Base-by-base conservation (phyloP, 805 yeast species). In the Saccharomyces eubayanus region DNA sequence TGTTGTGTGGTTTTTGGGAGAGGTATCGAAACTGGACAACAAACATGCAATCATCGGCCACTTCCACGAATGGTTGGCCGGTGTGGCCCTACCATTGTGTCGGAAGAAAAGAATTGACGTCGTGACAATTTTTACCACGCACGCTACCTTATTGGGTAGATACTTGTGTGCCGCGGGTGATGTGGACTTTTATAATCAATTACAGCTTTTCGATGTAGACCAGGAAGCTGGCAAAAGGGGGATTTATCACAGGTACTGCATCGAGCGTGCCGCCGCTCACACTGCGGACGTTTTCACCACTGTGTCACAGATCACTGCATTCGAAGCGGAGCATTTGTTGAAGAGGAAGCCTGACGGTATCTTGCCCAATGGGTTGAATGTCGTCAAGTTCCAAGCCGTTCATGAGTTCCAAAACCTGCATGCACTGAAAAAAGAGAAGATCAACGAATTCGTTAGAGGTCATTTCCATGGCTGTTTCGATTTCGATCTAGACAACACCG, bases 151-250 rank as follows among this genome's bases (percentile, higher is more conserved):
- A 58, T 78, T 94, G 59, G 99, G 99, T 43, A 82, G 99, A 62
- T 92, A 92, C 69, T 73, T 92, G 57, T 92, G 98, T 76, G 98
- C 98, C 6, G 96, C 96, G 5, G 98, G 98, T 30, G 84, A 91
- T 43, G 95, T 90, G 46, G 99, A 92, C 71, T 94, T 92, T 67
- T 92, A 92, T 76, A 92, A 92, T 74, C 90, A 91, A 68, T 77
- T 92, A 64, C 86, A 86, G 57, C 72, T 79, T 59, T 91, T 94
- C 66, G 98, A 92, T 64, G 98, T 92, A 49, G 99, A 92, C 70
- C 90, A 92, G 36, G 99, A 92, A 72, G 98, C 98, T 11, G 99
- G 99, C 24, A 91, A 90, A 72, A 79, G 98, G 62, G 99, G 99
- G 52, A 92, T 92, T 62, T 92, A 92, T 72, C 99, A 92, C 70